Evolutionary conservation across 768 basidiomycete species (phyloP).

Genomic region (Pisolithus orientalis): DNA sequence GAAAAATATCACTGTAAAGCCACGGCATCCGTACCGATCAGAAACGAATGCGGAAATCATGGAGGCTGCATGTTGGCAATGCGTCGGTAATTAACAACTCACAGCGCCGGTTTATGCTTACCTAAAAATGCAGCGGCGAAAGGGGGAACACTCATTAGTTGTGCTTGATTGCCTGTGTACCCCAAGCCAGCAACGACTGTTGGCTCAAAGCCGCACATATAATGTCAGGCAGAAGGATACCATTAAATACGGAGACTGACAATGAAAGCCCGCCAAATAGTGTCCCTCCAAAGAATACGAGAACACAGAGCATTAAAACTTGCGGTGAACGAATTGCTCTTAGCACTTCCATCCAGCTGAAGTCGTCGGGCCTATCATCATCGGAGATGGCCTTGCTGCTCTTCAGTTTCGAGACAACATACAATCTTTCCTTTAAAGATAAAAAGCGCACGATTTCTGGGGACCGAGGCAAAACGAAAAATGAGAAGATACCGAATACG

Average conservation of each 20-base stretch:
- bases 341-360: constrained; percentile 53
- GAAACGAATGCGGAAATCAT: constrained; percentile 42
- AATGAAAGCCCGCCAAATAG: constrained; percentile 13
- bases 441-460: constrained; percentile 29
- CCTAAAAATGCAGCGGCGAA: constrained; percentile 45
- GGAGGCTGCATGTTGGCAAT: constrained; percentile 22
- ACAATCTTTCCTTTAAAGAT: constrained; percentile 37
- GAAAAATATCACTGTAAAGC: constrained; percentile 38
- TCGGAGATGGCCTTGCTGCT: constrained; percentile 27
- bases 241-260: constrained; percentile 10
- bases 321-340: constrained; percentile 47
- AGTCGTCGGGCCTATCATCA: constrained; percentile 39
- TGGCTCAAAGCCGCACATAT: constrained; percentile 53
- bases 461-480: constrained; percentile 41
- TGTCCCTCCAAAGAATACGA: constrained; percentile 43
- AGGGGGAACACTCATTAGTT: constrained; percentile 56
- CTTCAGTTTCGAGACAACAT: constrained; percentile 29
- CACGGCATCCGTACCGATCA: constrained; percentile 48
- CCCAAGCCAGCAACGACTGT: constrained; percentile 63
- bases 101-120: constrained; percentile 18
- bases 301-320: constrained; percentile 43
- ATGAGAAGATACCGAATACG: constrained; percentile 46
- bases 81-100: neutral
- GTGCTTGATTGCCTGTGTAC: constrained; percentile 19
- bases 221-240: constrained; percentile 33